Conservation (phyloP, 192 early-diverging fungal genomes). For the Coemansia erecta region DNA sequence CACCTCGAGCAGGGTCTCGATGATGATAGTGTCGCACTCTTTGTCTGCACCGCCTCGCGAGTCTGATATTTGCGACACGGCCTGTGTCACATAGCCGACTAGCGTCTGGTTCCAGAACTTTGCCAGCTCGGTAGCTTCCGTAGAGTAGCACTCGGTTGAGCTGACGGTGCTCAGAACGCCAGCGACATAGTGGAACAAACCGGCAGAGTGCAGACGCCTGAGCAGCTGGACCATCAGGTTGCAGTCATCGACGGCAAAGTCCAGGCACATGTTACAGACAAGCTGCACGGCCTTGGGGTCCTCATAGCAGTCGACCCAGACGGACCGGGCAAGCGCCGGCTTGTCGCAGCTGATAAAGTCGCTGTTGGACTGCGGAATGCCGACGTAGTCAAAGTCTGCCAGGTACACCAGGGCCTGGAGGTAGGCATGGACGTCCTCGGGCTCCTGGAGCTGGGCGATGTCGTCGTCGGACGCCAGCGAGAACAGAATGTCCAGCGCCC, state of each 20-base stretch:
- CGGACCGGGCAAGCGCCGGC: conserved; percentile 61
- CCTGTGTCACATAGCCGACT: conserved; percentile 11
- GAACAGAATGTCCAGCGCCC: conserved; percentile 61
- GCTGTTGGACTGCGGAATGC: conserved; percentile 56
- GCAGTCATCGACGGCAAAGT: conserved; percentile 63
- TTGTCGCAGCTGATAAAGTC: conserved; percentile 69
- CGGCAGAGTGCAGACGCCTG: conserved; percentile 40
- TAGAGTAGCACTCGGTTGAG: conserved; percentile 19
- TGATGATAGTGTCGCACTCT: conserved; percentile 18
- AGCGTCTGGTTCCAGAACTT: conserved; percentile 41
- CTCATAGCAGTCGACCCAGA: conserved; percentile 65
- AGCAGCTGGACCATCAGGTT: conserved; percentile 63
- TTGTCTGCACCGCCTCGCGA: not conserved
- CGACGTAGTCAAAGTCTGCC: conserved; percentile 69
- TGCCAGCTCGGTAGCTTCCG: conserved; percentile 14
- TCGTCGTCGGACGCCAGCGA: conserved; percentile 52
- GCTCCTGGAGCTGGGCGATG: conserved; percentile 35
- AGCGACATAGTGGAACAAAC: conserved; percentile 52
- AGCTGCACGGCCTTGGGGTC: conserved; percentile 59
- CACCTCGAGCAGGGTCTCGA: conserved; percentile 19
- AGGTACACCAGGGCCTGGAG: conserved; percentile 65
- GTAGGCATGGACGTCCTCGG: conserved; percentile 49
- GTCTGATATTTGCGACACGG: not conserved
- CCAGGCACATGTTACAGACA: conserved; percentile 72
- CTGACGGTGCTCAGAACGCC: conserved; percentile 55